Evolutionary conservation across 768 basidiomycete genomes (phyloP), one percentile per base, ranked within the genome.

Genomic region (Sutorius australiensis): DNA sequence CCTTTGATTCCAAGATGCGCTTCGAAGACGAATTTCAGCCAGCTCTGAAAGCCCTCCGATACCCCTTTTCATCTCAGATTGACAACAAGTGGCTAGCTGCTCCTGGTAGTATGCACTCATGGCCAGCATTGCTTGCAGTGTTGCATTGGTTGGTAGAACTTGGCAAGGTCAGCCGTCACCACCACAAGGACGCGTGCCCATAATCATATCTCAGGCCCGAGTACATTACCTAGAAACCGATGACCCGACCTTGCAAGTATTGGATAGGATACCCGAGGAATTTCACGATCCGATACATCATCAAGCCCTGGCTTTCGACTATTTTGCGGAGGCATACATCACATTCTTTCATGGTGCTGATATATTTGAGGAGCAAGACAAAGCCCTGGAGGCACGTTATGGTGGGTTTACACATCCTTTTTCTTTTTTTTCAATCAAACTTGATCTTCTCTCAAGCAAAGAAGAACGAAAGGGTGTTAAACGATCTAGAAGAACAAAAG

Each of bases 131-230:
- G 24, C 75, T 98, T 14, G 95, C 89, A 19, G 88, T 90, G 63
- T 67, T 98, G 32, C 89, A 95, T 69, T 99, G 97, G 97, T 73
- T 99, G 13, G 90, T 89, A 8, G 86, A 91, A 61, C 68, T 91
- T 58, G 86, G 88, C 62, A 87, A 86, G 73, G 95, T 95, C 61
- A 27, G 76, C 66, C n/a, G 6, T 19, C 21, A 47, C 51, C 30
- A 47, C 53, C n/a, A 0, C 48, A 36, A 17, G 32, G 17, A 36
- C 46, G 16, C 6, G 19, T 12, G 17, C 13, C 1, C 21, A 53
- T 13, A 45, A 43, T 40, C 49, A 38, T 39, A n/a, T n/a, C 13
- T 28, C 42, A 73, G 70, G 70, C 61, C 44, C 63, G 66, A 42
- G 50, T 71, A 38, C 58, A 73, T 44, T 87, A 87, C 59, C 62